These are phyloP conservation scores for Diaporthe sp. DNA, from an alignment of 2,329 filamentous ascomycete species.

Conservation along the genomic window DNA sequence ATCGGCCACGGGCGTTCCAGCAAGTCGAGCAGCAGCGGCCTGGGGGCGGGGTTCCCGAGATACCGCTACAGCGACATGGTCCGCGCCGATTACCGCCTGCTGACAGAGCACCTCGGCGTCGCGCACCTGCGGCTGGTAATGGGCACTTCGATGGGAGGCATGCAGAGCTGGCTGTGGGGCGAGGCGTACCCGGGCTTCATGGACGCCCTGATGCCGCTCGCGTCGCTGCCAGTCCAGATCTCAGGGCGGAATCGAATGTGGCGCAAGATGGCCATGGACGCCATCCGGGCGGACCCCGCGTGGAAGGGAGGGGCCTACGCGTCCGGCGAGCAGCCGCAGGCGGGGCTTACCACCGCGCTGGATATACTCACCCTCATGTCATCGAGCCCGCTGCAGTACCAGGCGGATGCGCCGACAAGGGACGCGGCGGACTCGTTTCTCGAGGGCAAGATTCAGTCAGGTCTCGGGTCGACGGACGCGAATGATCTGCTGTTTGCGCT, in stretches of 20 bases:
- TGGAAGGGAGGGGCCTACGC: conserved; percentile 44
- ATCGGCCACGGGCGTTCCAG: conserved; percentile 47
- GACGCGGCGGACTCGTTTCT: conserved; percentile 44
- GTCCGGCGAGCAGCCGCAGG: conserved; percentile 37
- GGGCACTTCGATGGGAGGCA: conserved; percentile 46
- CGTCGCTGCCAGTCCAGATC: conserved; percentile 44
- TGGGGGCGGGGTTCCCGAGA: conserved; percentile 42
- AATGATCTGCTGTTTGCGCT: conserved; percentile 45
- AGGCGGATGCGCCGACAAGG: conserved; percentile 42
- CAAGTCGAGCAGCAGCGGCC: conserved; percentile 45
- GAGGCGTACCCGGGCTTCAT: conserved; percentile 42
- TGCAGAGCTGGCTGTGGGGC: conserved; percentile 46
- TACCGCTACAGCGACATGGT: conserved; percentile 46
- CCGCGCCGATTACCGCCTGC: conserved; percentile 44
- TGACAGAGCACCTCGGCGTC: conserved; percentile 45
- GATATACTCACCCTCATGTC: conserved; percentile 45
- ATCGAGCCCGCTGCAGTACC: conserved; percentile 43
- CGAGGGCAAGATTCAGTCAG: conserved; percentile 35
- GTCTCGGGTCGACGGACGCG: conserved; percentile 39
- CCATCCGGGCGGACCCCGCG: conserved; percentile 43
- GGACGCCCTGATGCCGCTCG: conserved; percentile 46
- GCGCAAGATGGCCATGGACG: conserved; percentile 46
- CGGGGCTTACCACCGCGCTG: conserved; percentile 41
- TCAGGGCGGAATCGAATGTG: conserved; percentile 46
- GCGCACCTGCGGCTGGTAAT: conserved; percentile 44